Percentiles rank a stretch among this genome's conserved stretches.
Conservation (phyloP, 2,329 filamentous ascomycete species). For the Moelleriella libera region DNA sequence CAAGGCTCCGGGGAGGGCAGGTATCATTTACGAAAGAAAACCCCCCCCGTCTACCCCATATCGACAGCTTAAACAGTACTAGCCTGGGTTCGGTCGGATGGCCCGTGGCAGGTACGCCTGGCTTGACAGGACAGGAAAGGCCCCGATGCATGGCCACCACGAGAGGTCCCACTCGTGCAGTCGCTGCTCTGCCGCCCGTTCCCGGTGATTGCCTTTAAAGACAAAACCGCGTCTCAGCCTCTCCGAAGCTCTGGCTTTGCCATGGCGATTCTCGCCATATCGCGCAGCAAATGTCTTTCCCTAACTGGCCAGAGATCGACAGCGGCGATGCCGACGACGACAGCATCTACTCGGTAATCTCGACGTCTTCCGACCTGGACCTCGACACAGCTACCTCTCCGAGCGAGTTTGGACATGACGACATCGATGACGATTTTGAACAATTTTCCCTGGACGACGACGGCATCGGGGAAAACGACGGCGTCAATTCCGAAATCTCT, state of each 20-base stretch:
- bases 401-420: constrained; percentile 11
- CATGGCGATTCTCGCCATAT: constrained; percentile 3
- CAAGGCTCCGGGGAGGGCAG: no score
- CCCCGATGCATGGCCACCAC: background rate
- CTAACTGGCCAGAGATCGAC: constrained; percentile 1
- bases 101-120: background rate
- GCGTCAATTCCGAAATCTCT: constrained; percentile 10
- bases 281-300: constrained; percentile 5
- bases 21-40: no score
- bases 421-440: constrained; percentile 14
- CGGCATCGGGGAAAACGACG: constrained; percentile 7
- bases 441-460: constrained; percentile 10
- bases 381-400: constrained; percentile 7
- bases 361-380: constrained; percentile 11
- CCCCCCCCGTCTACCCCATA: background rate
- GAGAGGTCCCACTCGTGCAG: background rate
- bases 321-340: constrained; percentile 8
- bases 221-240: background rate
- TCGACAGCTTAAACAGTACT: background rate
- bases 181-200: background rate
- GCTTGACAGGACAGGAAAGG: background rate
- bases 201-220: no score
- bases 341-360: constrained; percentile 16
- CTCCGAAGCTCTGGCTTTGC: constrained; percentile 1
- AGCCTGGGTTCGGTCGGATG: background rate